phyloP scores from a whole-genome alignment of 257 asterid genomes.

The Gardenia jasminoides region DNA sequence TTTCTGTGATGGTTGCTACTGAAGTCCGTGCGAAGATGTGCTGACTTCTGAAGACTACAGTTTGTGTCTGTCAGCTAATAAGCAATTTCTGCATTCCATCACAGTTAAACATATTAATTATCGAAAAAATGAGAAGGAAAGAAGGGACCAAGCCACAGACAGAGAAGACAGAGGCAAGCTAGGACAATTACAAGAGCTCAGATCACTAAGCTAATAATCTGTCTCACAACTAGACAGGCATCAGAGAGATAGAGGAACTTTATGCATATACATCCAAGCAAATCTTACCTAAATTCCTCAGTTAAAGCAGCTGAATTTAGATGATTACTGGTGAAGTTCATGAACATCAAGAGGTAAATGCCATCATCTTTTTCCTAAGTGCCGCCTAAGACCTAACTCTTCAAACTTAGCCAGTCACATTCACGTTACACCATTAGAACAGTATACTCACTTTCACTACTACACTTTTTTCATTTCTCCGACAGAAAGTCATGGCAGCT shows the following conservation, averaged over 20 bases:
- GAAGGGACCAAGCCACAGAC: background rate
- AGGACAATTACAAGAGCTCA: background rate
- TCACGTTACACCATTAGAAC: background rate
- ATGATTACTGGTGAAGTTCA: background rate
- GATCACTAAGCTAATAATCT: background rate
- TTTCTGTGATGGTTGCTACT: background rate
- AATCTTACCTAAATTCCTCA: background rate
- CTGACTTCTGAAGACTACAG: background rate
- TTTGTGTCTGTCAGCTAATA: background rate
- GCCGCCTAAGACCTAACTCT: background rate
- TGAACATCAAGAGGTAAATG: background rate
- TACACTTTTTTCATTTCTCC: background rate
- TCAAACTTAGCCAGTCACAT: background rate
- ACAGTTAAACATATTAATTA: background rate
- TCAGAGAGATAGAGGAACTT: background rate
- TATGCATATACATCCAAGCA: background rate
- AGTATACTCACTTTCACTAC: background rate
- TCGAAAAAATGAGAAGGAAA: background rate
- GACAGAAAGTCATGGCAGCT: background rate
- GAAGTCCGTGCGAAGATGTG: background rate
- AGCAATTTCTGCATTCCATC: constrained; percentile 10
- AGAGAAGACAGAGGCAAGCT: background rate
- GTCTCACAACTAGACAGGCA: background rate
- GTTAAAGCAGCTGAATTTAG: background rate
- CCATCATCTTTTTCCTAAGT: background rate